A percentile compares a stretch with the other conserved stretches of the same genome.
Evolutionary conservation across 768 basidiomycete species (phyloP).

Genomic region (Brasilioporus rufonigricans): DNA sequence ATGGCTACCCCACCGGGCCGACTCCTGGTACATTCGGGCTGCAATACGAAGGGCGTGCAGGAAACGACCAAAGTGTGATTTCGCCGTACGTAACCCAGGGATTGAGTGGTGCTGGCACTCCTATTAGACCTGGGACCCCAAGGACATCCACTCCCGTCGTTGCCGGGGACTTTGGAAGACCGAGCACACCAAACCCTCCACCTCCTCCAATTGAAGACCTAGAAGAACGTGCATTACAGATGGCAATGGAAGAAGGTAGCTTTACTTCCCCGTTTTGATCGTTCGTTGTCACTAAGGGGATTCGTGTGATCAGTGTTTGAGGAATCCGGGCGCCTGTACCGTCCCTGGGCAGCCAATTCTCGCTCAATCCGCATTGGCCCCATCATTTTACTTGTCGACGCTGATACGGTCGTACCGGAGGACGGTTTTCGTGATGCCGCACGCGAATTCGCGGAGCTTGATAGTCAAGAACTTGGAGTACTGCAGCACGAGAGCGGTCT

Average conservation of each 20-base stretch:
- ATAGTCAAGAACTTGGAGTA: slow-evolving; percentile 62
- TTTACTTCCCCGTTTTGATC: slow-evolving; percentile 31
- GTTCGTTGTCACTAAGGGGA: slow-evolving; percentile 38
- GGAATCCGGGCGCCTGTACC: slow-evolving; percentile 54
- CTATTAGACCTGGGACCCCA: slow-evolving; percentile 26
- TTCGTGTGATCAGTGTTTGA: slow-evolving; percentile 43
- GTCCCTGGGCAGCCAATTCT: slow-evolving; percentile 75
- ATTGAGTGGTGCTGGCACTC: slow-evolving; percentile 25
- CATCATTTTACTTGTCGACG: slow-evolving; percentile 79
- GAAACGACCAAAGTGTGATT: slow-evolving; percentile 51
- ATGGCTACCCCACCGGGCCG: slow-evolving; percentile 25
- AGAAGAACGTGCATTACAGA: slow-evolving; percentile 48
- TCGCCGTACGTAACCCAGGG: slow-evolving; percentile 12
- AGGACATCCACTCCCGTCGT: slow-evolving; percentile 13
- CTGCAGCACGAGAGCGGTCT: slow-evolving; percentile 86
- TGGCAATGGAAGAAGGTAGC: slow-evolving; percentile 50
- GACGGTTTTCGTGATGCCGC: slow-evolving; percentile 92
- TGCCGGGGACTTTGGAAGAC: slow-evolving; percentile 3
- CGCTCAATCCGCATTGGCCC: slow-evolving; percentile 74
- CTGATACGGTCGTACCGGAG: slow-evolving; percentile 86
- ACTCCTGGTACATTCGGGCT: slow-evolving; percentile 51
- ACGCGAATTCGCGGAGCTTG: slow-evolving; percentile 77
- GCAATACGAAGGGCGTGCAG: slow-evolving; percentile 62
- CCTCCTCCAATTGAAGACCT: slow-evolving; percentile 34
- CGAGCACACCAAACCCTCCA: slow-evolving; percentile 8